Evolutionary conservation across 257 asterid species (phyloP).

Genomic region (Pogostemon cablin): DNA sequence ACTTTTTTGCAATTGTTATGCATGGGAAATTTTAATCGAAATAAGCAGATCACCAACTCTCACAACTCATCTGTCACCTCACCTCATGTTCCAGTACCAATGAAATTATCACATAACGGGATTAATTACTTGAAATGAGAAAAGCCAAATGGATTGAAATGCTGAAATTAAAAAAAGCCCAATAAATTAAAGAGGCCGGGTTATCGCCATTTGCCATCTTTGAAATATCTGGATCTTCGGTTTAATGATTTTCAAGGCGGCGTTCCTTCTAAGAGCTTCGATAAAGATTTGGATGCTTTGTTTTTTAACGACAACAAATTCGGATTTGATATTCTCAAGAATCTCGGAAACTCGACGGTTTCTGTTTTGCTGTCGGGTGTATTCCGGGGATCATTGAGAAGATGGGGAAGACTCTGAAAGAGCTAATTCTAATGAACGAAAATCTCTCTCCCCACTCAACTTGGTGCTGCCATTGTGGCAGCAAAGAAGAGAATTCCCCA

Average conservation of each 20-base stretch:
- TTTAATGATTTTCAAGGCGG: slow-evolving; percentile 61
- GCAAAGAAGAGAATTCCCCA: too few relatives aligned
- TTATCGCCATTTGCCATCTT: slow-evolving; percentile 41
- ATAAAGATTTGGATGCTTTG: slow-evolving; percentile 50
- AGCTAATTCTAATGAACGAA: slow-evolving; percentile 52
- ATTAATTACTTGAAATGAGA: too few relatives aligned
- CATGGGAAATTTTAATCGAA: too few relatives aligned
- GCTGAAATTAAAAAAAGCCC: too few relatives aligned
- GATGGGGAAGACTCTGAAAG: slow-evolving; percentile 54
- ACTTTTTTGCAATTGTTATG: too few relatives aligned
- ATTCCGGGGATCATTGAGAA: slow-evolving; percentile 57
- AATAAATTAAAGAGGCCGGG: slow-evolving; percentile 22
- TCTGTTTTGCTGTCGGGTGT: slow-evolving; percentile 55
- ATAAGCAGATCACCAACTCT: too few relatives aligned
- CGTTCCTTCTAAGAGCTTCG: slow-evolving; percentile 48
- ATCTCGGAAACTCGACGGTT: slow-evolving; percentile 55
- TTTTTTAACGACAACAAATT: slow-evolving; percentile 53
- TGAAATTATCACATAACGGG: too few relatives aligned
- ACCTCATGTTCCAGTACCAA: too few relatives aligned
- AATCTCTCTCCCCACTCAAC: slow-evolving; percentile 25
- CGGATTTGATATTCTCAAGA: slow-evolving; percentile 50
- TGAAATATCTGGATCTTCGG: slow-evolving; percentile 57
- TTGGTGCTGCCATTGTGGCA: too few relatives aligned
- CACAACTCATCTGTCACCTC: too few relatives aligned
- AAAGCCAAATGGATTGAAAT: too few relatives aligned